phyloP scores from a whole-genome alignment of 129 eudicot species.

The Gnaphalium uliginosum region DNA sequence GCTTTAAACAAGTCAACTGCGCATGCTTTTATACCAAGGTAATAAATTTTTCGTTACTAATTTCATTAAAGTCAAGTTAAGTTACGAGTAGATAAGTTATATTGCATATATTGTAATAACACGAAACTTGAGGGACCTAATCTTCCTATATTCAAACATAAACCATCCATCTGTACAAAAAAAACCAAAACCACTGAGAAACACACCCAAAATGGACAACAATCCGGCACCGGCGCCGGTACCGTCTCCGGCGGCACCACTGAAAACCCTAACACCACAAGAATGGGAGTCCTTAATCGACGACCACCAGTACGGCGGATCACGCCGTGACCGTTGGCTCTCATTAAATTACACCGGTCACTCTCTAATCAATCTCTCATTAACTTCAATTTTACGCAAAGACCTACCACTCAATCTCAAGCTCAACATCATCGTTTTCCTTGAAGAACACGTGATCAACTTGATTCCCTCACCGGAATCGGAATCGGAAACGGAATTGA shows the following conservation, averaged over 20 bases:
- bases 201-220: slow-evolving; percentile 28
- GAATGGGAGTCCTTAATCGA: slow-evolving; percentile 90
- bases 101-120: not conserved
- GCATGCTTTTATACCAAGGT: too few relatives aligned
- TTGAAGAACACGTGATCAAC: slow-evolving; percentile 50
- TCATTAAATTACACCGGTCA: slow-evolving; percentile 38
- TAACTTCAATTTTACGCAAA: slow-evolving; percentile 69
- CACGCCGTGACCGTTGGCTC: slow-evolving; percentile 52
- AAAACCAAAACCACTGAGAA: slow-evolving; percentile 11
- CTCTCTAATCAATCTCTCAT: slow-evolving; percentile 60
- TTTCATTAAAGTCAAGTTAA: too few relatives aligned
- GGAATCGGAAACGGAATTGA: slow-evolving; percentile 7
- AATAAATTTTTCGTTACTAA: too few relatives aligned
- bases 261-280: slow-evolving; percentile 57
- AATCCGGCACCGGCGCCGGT: slow-evolving; percentile 30
- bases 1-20: too few relatives aligned
- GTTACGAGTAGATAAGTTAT: too few relatives aligned
- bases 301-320: slow-evolving; percentile 67
- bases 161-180: slow-evolving; percentile 1
- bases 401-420: slow-evolving; percentile 62
- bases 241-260: slow-evolving; percentile 23
- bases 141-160: not conserved
- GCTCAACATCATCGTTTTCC: slow-evolving; percentile 59
- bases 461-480: slow-evolving; percentile 13
- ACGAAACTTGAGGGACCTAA: not conserved